Percentiles rank a stretch among this genome's conserved stretches.
phyloP scores from a whole-genome alignment of 768 basidiomycete species.

The Paxillus ammoniavirescens region DNA sequence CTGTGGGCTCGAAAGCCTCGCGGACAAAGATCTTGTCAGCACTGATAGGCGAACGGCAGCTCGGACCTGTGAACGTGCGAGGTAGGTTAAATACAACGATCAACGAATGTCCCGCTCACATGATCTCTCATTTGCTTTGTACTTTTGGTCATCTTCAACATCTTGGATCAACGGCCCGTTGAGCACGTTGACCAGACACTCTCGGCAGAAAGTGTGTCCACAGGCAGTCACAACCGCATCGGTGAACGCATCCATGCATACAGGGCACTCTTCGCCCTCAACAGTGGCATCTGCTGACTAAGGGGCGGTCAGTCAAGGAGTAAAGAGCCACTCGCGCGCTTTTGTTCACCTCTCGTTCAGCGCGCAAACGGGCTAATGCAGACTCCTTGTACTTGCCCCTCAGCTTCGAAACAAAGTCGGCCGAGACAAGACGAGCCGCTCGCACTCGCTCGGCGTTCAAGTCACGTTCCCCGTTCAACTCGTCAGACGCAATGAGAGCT shows the following conservation, averaged over 20 bases:
- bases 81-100: not conserved
- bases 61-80: slow-evolving; percentile 43
- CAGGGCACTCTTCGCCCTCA: slow-evolving; percentile 57
- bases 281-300: slow-evolving; percentile 50
- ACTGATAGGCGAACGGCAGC: slow-evolving; percentile 54
- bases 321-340: not conserved
- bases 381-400: slow-evolving; percentile 44
- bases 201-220: slow-evolving; percentile 59
- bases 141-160: slow-evolving; percentile 34
- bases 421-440: slow-evolving; percentile 40
- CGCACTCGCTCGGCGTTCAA: slow-evolving; percentile 44
- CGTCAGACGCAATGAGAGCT: slow-evolving; percentile 43
- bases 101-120: slow-evolving; percentile 38
- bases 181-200: slow-evolving; percentile 54
- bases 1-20: slow-evolving; percentile 59
- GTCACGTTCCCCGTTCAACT: slow-evolving; percentile 30
- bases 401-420: slow-evolving; percentile 51
- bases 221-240: slow-evolving; percentile 59
- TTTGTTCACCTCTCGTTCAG: slow-evolving; percentile 50
- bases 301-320: not conserved
- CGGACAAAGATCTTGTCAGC: slow-evolving; percentile 50
- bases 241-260: slow-evolving; percentile 60
- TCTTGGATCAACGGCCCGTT: slow-evolving; percentile 36
- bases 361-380: slow-evolving; percentile 43
- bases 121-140: slow-evolving; percentile 45